Evolutionary conservation across 164 flowering plant genomes (phyloP).

Genomic region (Amborella trichopoda): DNA sequence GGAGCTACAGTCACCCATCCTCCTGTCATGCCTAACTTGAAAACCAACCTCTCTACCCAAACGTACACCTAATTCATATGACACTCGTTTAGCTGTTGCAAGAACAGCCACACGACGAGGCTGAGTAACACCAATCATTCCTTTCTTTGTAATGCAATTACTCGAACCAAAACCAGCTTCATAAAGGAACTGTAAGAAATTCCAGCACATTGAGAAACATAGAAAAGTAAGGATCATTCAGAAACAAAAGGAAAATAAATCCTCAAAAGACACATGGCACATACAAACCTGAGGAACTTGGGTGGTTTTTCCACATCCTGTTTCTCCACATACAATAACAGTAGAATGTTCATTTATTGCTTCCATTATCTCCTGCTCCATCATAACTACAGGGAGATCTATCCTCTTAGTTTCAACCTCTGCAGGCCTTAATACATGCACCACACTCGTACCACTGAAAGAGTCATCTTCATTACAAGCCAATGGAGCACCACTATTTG

Average conservation of each 20-base stretch:
- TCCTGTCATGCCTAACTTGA: constrained; percentile 93
- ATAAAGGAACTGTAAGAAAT: constrained; percentile 68
- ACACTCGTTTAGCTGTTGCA: constrained; percentile 89
- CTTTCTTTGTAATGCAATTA: constrained; percentile 22
- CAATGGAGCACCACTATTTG: no score
- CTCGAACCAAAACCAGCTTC: constrained; percentile 92
- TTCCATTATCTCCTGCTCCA: constrained; percentile 99
- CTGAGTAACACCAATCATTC: constrained; percentile 87
- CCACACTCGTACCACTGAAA: no score
- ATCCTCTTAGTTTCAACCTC: constrained; percentile 56
- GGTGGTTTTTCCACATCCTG: constrained; percentile 96
- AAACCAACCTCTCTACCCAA: constrained; percentile 91
- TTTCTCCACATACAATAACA: constrained; percentile 85
- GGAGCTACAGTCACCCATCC: constrained; percentile 57
- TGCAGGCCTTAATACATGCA: constrained; percentile 66
- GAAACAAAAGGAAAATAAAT: background rate
- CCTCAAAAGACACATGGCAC: constrained; percentile 1
- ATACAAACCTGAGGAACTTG: constrained; percentile 89
- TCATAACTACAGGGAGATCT: constrained; percentile 91
- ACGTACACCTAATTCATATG: constrained; percentile 76
- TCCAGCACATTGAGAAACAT: background rate
- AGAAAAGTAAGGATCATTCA: constrained; percentile 1
- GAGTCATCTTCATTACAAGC: no score
- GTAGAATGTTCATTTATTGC: constrained; percentile 58
- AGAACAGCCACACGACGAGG: constrained; percentile 98